A percentile compares a stretch with the other conserved stretches of the same genome.
Evolutionary conservation across 768 basidiomycete species (phyloP).

Genomic region (Cystobasidium onofrii): DNA sequence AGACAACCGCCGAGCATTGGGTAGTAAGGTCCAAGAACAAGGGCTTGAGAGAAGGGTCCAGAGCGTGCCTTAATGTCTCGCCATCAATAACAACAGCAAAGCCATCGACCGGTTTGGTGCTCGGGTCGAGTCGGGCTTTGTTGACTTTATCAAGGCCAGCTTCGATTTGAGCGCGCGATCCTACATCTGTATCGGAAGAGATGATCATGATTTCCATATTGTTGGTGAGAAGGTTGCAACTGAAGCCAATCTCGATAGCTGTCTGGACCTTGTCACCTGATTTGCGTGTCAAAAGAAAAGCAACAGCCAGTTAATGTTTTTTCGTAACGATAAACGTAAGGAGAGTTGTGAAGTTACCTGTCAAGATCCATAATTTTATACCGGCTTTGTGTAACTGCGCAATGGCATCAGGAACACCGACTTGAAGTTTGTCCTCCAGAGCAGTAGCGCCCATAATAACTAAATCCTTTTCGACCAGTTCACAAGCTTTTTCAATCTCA

Average conservation of each 20-base stretch:
- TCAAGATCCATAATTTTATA: constrained; percentile 96
- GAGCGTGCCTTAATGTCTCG: constrained; percentile 74
- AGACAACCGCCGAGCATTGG: constrained; percentile 95
- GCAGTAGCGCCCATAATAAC: constrained; percentile 89
- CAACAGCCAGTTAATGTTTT: too few species aligned
- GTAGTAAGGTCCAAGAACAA: constrained; percentile 86
- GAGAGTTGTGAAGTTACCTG: too few species aligned
- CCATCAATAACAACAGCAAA: constrained; percentile 97
- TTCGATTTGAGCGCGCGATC: constrained; percentile 76
- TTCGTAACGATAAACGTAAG: too few species aligned
- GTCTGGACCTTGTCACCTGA: constrained; percentile 93
- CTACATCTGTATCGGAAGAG: constrained; percentile 68
- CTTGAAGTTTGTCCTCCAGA: constrained; percentile 92
- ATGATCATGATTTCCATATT: constrained; percentile 97
- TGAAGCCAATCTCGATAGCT: constrained; percentile 95
- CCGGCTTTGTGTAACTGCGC: constrained; percentile 82
- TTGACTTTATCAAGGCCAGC: constrained; percentile 90
- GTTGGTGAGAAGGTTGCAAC: constrained; percentile 84
- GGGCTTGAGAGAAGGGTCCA: constrained; percentile 66
- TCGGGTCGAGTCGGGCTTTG: constrained; percentile 46
- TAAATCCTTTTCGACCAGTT: constrained; percentile 70
- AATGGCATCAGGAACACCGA: constrained; percentile 93
- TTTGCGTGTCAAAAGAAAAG: not conserved
- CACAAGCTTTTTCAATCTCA: constrained; percentile 79
- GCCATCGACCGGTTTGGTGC: constrained; percentile 44